Percentiles rank a stretch among this genome's conserved stretches.
These are phyloP conservation scores for Aspergillus egyptiacus DNA, from an alignment of 495 filamentous ascomycete species.

Conservation along the genomic window DNA sequence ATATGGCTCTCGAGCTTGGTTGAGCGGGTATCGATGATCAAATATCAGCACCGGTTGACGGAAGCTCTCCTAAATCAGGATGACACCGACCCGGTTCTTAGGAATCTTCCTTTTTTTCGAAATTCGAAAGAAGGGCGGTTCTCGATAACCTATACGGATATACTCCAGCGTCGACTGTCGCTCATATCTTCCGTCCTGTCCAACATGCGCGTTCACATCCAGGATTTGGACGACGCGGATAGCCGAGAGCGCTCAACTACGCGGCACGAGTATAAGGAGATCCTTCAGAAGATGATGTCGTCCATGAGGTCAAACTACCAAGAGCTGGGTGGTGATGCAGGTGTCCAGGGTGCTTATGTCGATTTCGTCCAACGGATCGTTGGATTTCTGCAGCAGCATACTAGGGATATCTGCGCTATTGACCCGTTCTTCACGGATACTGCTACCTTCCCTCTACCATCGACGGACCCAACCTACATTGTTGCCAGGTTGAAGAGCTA, in stretches of 20 bases:
- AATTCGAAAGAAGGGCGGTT: conserved; percentile 35
- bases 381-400: conserved; percentile 59
- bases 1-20: conserved; percentile 58
- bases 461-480: conserved; percentile 61
- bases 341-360: conserved; percentile 53
- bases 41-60: conserved; percentile 61
- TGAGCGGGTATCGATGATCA: conserved; percentile 59
- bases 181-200: conserved; percentile 57
- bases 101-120: conserved; percentile 57
- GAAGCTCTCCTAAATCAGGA: conserved; percentile 48
- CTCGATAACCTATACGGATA: conserved; percentile 47
- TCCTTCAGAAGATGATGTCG: conserved; percentile 54
- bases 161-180: conserved; percentile 52
- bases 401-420: conserved; percentile 54
- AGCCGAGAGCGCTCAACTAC: conserved; percentile 27
- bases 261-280: conserved; percentile 48
- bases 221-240: conserved; percentile 29
- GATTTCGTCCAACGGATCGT: conserved; percentile 62
- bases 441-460: conserved; percentile 58
- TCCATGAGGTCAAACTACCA: conserved; percentile 66
- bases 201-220: conserved; percentile 57
- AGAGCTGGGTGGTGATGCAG: conserved; percentile 42
- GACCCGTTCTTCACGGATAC: conserved; percentile 66
- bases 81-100: conserved; percentile 43
- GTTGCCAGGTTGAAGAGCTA: conserved; percentile 61